Conservation (phyloP, 2,329 filamentous ascomycete species). For the Sphaerulina musiva region DNA sequence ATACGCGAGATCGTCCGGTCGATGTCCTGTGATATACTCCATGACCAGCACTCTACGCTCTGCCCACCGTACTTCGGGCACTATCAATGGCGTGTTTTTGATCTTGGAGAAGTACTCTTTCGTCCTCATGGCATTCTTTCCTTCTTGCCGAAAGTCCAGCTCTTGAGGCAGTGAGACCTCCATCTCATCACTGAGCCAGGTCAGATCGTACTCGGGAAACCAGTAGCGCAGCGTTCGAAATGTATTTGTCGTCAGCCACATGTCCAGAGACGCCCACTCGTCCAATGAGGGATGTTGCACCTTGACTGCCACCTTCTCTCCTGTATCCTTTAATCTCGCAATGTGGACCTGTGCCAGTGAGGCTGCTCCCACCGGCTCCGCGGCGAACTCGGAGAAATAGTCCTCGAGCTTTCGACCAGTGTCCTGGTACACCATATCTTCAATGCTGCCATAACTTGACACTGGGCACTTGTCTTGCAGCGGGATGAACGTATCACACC, state of each 20-base stretch:
- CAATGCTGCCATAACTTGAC: conserved; percentile 78
- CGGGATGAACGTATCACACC: conserved; percentile 92
- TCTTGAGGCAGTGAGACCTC: conserved; percentile 84
- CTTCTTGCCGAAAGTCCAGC: conserved; percentile 81
- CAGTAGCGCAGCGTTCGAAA: conserved; percentile 85
- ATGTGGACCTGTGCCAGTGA: conserved; percentile 92
- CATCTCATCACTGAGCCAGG: conserved; percentile 93
- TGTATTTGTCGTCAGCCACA: conserved; percentile 78
- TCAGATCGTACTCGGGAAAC: conserved; percentile 95
- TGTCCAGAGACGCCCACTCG: conserved; percentile 83
- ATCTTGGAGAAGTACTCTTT: conserved; percentile 73
- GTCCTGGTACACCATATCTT: conserved; percentile 77
- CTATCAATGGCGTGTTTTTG: conserved; percentile 70
- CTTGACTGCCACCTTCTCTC: conserved; percentile 88
- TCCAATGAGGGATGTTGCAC: conserved; percentile 87
- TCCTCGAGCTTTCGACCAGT: conserved; percentile 73
- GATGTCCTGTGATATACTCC: conserved; percentile 80
- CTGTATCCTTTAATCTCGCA: conserved; percentile 72
- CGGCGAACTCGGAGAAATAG: conserved; percentile 78
- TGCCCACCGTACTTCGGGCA: conserved; percentile 85
- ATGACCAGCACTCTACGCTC: conserved; percentile 87
- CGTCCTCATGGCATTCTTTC: conserved; percentile 71
- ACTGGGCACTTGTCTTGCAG: conserved; percentile 93
- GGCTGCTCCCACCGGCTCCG: conserved; percentile 78
- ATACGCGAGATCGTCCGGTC: conserved; percentile 82